Conservation (phyloP, 176 grass and related monocot species). For the Eleusine indica region DNA sequence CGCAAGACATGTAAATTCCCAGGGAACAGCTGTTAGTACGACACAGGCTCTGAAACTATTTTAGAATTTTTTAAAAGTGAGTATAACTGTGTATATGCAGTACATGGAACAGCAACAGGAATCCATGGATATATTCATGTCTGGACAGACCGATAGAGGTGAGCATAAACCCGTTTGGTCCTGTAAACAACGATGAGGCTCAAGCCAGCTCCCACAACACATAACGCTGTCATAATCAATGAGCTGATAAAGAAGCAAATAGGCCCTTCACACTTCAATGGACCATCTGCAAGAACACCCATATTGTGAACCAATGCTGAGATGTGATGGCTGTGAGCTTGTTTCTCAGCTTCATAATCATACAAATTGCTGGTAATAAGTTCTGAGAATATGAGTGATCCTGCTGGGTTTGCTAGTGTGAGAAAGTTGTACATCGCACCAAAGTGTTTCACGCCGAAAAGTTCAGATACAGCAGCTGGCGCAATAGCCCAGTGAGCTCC, state of each 20-base stretch:
- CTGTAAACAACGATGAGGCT: constrained; percentile 77
- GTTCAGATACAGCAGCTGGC: constrained; percentile 71
- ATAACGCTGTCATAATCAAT: constrained; percentile 79
- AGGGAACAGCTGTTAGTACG: constrained; percentile 8
- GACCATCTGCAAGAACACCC: constrained; percentile 39
- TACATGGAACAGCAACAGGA: constrained; percentile 36
- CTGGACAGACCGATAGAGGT: constrained; percentile 47
- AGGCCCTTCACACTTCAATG: constrained; percentile 68
- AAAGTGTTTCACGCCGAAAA: constrained; percentile 78
- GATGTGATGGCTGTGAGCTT: constrained; percentile 44
- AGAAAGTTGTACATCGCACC: constrained; percentile 94
- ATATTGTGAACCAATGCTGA: constrained; percentile 14
- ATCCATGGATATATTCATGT: constrained; percentile 48
- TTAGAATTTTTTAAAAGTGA: constrained; percentile 21
- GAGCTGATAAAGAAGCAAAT: constrained; percentile 82
- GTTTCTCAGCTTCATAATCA: constrained; percentile 77
- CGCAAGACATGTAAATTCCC: constrained; percentile 5
- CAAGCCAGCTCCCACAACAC: constrained; percentile 59
- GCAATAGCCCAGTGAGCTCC: constrained; percentile 88
- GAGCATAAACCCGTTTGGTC: constrained; percentile 61
- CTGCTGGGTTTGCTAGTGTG: constrained; percentile 72
- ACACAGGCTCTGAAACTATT: constrained; percentile 30
- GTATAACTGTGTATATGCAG: constrained; percentile 5
- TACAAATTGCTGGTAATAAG: constrained; percentile 71
- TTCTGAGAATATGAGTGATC: constrained; percentile 77